These are phyloP conservation scores for Pyracantha coccinea DNA, from an alignment of 331 rosid genomes.

Conservation along the genomic window DNA sequence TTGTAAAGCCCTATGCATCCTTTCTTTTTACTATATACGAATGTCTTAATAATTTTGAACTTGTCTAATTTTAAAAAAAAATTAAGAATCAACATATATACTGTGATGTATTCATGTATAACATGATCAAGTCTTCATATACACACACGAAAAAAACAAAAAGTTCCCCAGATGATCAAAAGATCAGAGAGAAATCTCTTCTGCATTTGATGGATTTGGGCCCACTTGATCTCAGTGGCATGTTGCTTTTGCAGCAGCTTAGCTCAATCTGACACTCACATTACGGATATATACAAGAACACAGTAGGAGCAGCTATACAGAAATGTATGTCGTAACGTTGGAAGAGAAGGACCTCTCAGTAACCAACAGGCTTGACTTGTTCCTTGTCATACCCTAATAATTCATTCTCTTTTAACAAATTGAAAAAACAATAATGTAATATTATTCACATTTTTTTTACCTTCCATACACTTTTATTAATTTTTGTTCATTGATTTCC, in stretches of 20 bases:
- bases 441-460: too few species aligned
- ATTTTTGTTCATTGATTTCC: too few species aligned
- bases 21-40: too few species aligned
- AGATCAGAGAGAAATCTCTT: neutral
- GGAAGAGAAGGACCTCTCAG: conserved; percentile 15
- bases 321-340: neutral
- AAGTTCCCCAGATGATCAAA: too few species aligned
- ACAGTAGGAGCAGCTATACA: neutral
- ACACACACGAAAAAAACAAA: too few species aligned
- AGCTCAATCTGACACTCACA: conserved; percentile 35
- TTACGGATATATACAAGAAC: neutral
- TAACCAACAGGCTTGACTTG: neutral
- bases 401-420: neutral
- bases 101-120: too few species aligned
- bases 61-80: too few species aligned
- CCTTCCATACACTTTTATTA: too few species aligned
- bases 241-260: conserved; percentile 57
- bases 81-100: too few species aligned
- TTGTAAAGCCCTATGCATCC: too few species aligned
- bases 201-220: neutral
- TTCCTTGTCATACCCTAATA: neutral
- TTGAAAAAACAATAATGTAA: neutral
- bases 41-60: too few species aligned
- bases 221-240: conserved; percentile 51
- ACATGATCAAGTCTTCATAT: too few species aligned